Percentiles rank a stretch among this genome's conserved stretches.
phyloP scores from a whole-genome alignment of 2,329 filamentous ascomycete species.

The Knufia fluminis region DNA sequence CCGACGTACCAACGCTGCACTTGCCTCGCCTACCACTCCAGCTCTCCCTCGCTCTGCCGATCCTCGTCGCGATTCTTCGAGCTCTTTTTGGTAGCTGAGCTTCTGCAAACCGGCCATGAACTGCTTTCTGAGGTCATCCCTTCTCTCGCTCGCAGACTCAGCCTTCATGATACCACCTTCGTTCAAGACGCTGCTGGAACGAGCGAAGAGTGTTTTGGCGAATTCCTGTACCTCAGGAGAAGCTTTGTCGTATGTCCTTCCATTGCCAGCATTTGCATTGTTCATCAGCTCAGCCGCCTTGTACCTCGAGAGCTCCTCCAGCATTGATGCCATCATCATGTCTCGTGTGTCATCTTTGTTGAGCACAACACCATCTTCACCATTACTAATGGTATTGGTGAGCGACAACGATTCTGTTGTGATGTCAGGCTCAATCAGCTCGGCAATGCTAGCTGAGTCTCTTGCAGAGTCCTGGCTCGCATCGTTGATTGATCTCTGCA shows the following conservation, averaged over 20 bases:
- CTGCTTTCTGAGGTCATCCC: conserved; percentile 29
- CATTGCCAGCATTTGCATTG: conserved; percentile 27
- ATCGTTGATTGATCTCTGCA: background rate
- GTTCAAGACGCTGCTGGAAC: conserved; percentile 35
- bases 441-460: conserved; percentile 1
- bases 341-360: conserved; percentile 18
- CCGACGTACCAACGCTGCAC: conserved; percentile 2
- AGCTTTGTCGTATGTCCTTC: conserved; percentile 29
- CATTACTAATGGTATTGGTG: conserved; percentile 14
- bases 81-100: conserved; percentile 31
- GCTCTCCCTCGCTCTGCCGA: conserved; percentile 9
- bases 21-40: conserved; percentile 19
- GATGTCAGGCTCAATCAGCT: conserved; percentile 9
- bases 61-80: conserved; percentile 17
- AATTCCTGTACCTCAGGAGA: conserved; percentile 35
- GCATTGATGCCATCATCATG: conserved; percentile 35
- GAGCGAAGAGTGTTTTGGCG: conserved; percentile 34
- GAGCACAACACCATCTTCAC: conserved; percentile 8
- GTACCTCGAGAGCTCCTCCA: conserved; percentile 37
- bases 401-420: conserved; percentile 19
- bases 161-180: conserved; percentile 33
- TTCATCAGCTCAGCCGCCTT: conserved; percentile 39
- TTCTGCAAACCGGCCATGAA: conserved; percentile 37
- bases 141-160: conserved; percentile 32
- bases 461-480: conserved; percentile 1